A percentile compares a stretch with the other conserved stretches of the same genome.
Conservation (phyloP, 495 filamentous ascomycete genomes). For the Delitschia confertaspora region DNA sequence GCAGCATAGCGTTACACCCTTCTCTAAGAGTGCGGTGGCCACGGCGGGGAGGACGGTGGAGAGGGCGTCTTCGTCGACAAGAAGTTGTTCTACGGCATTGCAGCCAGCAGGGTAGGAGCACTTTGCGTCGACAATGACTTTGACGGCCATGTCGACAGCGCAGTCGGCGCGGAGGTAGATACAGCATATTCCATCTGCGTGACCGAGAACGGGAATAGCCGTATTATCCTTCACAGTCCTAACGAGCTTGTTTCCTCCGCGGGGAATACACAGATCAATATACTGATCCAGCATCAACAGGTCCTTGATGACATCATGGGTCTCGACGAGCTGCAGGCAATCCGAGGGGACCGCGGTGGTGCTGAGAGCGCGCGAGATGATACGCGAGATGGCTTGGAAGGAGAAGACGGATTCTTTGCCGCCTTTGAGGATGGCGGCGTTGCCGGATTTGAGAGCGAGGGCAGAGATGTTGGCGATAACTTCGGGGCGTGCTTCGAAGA, state of each 20-base stretch:
- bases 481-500: conserved; percentile 95
- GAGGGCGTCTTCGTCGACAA: conserved; percentile 70
- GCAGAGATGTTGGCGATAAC: conserved; percentile 98
- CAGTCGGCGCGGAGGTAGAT: conserved; percentile 81
- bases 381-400: conserved; percentile 77
- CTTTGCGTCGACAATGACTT: conserved; percentile 85
- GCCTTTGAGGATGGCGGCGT: conserved; percentile 94
- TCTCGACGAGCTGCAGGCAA: conserved; percentile 86
- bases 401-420: conserved; percentile 94
- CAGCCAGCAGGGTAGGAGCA: conserved; percentile 93
- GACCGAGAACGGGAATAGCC: conserved; percentile 90
- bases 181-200: conserved; percentile 89
- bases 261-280: conserved; percentile 92
- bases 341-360: conserved; percentile 70
- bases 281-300: conserved; percentile 73
- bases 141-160: conserved; percentile 58
- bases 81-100: conserved; percentile 81
- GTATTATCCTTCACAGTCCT: conserved; percentile 81
- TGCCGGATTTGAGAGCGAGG: conserved; percentile 94
- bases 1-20: conserved; percentile 79
- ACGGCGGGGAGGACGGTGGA: conserved; percentile 58
- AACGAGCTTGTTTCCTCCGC: conserved; percentile 89
- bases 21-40: conserved; percentile 59
- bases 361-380: conserved; percentile 71
- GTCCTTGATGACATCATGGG: conserved; percentile 76